Evolutionary conservation across 768 basidiomycete species (phyloP), one percentile per base, ranked within the genome.

Genomic region (Ramaria rubella): DNA sequence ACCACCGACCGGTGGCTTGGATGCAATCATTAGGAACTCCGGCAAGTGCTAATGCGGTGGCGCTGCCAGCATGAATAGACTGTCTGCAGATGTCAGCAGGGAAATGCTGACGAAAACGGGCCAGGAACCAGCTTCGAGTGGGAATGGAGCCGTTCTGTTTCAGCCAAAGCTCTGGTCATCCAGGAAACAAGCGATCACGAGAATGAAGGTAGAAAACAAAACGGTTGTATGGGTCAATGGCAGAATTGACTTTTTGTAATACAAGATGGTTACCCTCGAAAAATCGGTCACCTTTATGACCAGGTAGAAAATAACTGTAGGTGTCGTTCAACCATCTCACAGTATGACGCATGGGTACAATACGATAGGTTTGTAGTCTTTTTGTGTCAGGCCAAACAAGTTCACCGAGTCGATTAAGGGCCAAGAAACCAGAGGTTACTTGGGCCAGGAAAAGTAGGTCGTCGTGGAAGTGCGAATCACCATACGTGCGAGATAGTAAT

Each of bases 211-310:
- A 34, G 14, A 2, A 0, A 14, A 40, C 17, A 36, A 61, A 58
- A 0, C n/a, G 21, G 3, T 1, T 11, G 0, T 8, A 55, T 7
- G 60, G 48, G 29, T 61, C 55, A 24, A 38, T 21, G 7, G 4
- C 49, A 3, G 24, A 11, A 21, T 2, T 1, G 3, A 19, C 26
- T 26, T 23, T 42, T 58, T 51, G 40, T 34, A 65, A 52, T 1
- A 65, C 48, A n/a, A n/a, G n/a, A n/a, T n/a, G n/a, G n/a, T n/a
- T n/a, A n/a, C n/a, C n/a, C n/a, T n/a, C n/a, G n/a, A 29, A 68
- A 52, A 59, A 63, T 0, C 19, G 52, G 59, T 76, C 72, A 6
- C 68, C 70, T 49, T 78, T 78, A 57, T 76, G 75, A 0, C 46
- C 23, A 0, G 74, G 75, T 0, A 77, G 61, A 11, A 63, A 26